Evolutionary conservation across 176 grass and related monocot species (phyloP), one percentile per base, ranked within the genome.

Genomic region (Bromus sterilis): DNA sequence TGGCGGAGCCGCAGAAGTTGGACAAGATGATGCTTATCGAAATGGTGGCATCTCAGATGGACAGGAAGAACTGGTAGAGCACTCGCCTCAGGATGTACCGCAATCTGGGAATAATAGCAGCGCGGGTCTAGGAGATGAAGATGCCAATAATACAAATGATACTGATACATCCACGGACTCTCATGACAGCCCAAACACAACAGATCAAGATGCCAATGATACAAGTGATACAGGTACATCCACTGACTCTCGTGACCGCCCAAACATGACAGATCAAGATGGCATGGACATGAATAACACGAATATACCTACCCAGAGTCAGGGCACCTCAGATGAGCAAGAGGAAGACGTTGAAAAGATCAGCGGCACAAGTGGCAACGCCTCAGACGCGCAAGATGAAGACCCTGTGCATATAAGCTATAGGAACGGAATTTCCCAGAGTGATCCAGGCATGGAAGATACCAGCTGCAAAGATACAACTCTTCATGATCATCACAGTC

Each of bases 291-390:
- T 13, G 25, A 48, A 78, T 78, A 78, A 64, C 76, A 64, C 58
- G 31, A 78, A 64, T 78, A n/a, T 64, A 64, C 43, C 58, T 46
- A 78, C 76, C 60, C 58, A 33, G 76, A 78, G 76, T 33, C 76
- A 46, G 76, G 21, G 40, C 15, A 64, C 57, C 40, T n/a, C 26
- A 78, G 76, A 46, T 21, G 58, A 64, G 31, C 76, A 46, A 64
- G 76, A 78, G 63, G 39, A 78, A 78, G 58, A 46, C n/a, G 26
- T 64, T 44, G 58, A 78, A 42, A 44, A 64, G 18, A 23, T 21
- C 26, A 64, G 26, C 26, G 20, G 18, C 57, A 78, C 76, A 63
- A 63, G 57, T 44, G 25, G 57, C 28, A 31, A 46, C 39, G 64
- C 11, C 58, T 46, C 58, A 78, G 58, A n/a, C 6, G 25, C 16